Conservation (phyloP, 768 basidiomycete genomes). For the Wakefieldia striispora region DNA sequence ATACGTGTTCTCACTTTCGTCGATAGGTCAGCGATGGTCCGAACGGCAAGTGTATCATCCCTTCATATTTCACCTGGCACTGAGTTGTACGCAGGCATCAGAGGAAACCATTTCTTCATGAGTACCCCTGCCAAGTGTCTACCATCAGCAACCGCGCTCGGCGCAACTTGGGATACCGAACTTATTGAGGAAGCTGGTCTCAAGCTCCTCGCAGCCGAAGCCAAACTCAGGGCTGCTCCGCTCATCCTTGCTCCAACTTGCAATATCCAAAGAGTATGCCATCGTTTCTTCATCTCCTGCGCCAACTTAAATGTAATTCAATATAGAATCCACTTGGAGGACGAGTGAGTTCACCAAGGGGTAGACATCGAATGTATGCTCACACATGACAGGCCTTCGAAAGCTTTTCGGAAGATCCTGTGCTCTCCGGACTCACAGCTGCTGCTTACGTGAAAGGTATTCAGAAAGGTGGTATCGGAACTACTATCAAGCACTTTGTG, state of each 20-base stretch:
- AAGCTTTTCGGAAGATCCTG: conserved; percentile 77
- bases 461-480: conserved; percentile 72
- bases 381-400: conserved; percentile 56
- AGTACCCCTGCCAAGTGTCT: conserved; percentile 78
- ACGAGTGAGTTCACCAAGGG: conserved; percentile 39
- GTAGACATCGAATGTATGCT: conserved; percentile 4
- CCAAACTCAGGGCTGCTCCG: conserved; percentile 66
- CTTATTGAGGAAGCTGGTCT: conserved; percentile 61
- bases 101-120: conserved; percentile 80
- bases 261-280: conserved; percentile 71
- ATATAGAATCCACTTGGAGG: conserved; percentile 68
- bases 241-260: conserved; percentile 77
- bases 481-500: conserved; percentile 83
- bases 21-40: conserved; percentile 74
- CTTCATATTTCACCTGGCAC: not conserved
- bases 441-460: conserved; percentile 75
- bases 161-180: conserved; percentile 68
- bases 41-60: conserved; percentile 47
- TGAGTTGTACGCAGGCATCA: conserved; percentile 34
- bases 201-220: conserved; percentile 67
- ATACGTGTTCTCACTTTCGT: not conserved
- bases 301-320: not conserved
- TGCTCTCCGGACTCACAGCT: conserved; percentile 67
- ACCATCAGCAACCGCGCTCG: conserved; percentile 71
- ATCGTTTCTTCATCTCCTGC: conserved; percentile 9